Conservation (phyloP, 208 protist species). For the Tritrichomonas foetus region DNA sequence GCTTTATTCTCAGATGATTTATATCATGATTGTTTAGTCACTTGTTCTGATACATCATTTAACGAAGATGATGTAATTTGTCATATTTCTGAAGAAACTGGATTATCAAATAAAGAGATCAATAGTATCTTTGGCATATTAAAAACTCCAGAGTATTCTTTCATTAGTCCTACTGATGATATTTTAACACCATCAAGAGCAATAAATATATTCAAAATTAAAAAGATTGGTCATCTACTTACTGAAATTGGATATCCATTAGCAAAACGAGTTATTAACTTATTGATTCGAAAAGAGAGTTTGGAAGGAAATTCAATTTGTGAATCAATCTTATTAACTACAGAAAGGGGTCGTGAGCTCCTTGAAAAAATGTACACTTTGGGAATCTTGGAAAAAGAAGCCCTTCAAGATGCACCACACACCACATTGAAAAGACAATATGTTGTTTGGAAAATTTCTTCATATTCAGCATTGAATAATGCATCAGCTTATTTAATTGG, state of each 20-base stretch:
- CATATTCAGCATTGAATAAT: background rate
- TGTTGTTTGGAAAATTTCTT: background rate
- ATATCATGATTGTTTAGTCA: background rate
- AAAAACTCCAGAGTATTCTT: background rate
- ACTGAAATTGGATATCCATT: conserved; percentile 1
- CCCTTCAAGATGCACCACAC: background rate
- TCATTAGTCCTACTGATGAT: background rate
- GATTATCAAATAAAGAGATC: background rate
- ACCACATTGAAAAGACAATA: background rate
- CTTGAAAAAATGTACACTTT: background rate
- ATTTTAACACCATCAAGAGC: background rate
- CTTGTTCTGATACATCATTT: background rate
- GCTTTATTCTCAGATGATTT: conserved; percentile 21
- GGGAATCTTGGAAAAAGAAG: background rate
- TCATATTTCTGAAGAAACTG: background rate
- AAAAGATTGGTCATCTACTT: background rate
- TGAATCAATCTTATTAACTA: background rate
- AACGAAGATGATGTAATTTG: background rate
- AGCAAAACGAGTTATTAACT: background rate
- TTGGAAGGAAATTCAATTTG: background rate
- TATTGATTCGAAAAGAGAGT: background rate
- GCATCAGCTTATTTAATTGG: background rate
- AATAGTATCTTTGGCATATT: background rate
- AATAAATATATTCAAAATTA: background rate
- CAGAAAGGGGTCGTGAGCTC: background rate